Conservation (phyloP, 306 rosid genomes). For the Glycine latifolia region DNA sequence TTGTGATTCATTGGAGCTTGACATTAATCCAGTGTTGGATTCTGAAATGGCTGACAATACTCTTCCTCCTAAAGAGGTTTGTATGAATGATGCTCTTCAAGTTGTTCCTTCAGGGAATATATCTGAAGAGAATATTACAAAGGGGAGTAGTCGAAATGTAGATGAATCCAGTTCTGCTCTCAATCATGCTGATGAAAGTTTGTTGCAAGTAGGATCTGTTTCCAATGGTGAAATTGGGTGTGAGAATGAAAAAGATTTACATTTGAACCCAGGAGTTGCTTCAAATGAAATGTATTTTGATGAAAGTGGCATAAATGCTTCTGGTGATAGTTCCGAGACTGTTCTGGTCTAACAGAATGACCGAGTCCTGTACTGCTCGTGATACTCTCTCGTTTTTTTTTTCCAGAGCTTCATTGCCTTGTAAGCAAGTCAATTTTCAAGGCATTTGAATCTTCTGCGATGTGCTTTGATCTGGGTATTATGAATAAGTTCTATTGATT, state of each 20-base stretch:
- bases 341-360: conserved; percentile 44
- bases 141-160: conserved; percentile 43
- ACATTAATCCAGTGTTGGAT: not conserved
- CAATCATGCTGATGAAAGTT: conserved; percentile 46
- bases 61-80: conserved; percentile 43
- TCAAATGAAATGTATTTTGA: conserved; percentile 36
- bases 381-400: conserved; percentile 34
- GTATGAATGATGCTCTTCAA: conserved; percentile 48
- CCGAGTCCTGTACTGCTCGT: conserved; percentile 45
- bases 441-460: conserved; percentile 46
- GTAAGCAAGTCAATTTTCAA: conserved; percentile 48
- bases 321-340: conserved; percentile 51
- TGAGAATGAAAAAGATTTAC: conserved; percentile 36
- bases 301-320: conserved; percentile 46
- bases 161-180: conserved; percentile 47
- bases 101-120: conserved; percentile 50
- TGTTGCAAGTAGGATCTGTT: conserved; percentile 45
- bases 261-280: conserved; percentile 44
- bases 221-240: conserved; percentile 39
- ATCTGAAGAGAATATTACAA: conserved; percentile 43
- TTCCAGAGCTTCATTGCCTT: conserved; percentile 39
- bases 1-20: not conserved
- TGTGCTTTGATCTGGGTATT: conserved; percentile 46
- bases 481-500: conserved; percentile 49
- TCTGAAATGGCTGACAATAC: conserved; percentile 39